Evolutionary conservation across 768 basidiomycete genomes (phyloP).

Genomic region (Lactarius deliciosus): DNA sequence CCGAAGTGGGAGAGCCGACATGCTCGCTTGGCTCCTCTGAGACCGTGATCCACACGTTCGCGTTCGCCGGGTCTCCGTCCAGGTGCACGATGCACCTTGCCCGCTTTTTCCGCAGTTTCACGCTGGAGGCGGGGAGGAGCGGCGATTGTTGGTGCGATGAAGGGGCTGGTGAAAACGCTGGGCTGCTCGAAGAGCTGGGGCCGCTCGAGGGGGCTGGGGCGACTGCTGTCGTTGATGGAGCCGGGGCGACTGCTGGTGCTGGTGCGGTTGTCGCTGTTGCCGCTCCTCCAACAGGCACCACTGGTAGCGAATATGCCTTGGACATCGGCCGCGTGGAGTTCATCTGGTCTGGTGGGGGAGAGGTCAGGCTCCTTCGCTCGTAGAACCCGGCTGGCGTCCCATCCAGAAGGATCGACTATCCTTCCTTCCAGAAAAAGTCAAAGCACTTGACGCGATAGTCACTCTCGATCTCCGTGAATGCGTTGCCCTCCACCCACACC

Average conservation of each 20-base stretch:
- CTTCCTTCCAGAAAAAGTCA: slow-evolving; percentile 80
- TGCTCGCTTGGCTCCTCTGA: slow-evolving; percentile 28
- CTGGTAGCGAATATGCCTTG: slow-evolving; percentile 55
- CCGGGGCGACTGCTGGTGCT: not conserved
- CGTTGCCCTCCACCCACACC: slow-evolving; percentile 85
- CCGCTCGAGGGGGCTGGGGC: not conserved
- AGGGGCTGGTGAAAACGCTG: slow-evolving; percentile 23
- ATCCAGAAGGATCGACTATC: slow-evolving; percentile 72
- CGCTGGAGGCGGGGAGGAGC: slow-evolving; percentile 41
- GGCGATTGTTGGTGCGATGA: slow-evolving; percentile 49
- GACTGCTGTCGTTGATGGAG: too few relatives aligned
- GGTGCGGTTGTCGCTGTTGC: not conserved
- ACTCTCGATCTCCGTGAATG: slow-evolving; percentile 47
- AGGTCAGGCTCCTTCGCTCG: slow-evolving; percentile 61
- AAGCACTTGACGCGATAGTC: slow-evolving; percentile 70
- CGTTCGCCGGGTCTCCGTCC: slow-evolving; percentile 46
- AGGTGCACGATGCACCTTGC: slow-evolving; percentile 76
- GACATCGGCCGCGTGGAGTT: slow-evolving; percentile 48
- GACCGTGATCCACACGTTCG: slow-evolving; percentile 28
- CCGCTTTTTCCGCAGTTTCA: slow-evolving; percentile 56
- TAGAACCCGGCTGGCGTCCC: slow-evolving; percentile 67
- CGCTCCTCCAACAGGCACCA: slow-evolving; percentile 53
- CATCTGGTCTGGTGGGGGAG: slow-evolving; percentile 48
- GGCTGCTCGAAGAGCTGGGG: too few relatives aligned
- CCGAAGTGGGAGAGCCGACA: not conserved